Conservation (phyloP, 1,139 yeast genomes). For the Meyerozyma sp. region DNA sequence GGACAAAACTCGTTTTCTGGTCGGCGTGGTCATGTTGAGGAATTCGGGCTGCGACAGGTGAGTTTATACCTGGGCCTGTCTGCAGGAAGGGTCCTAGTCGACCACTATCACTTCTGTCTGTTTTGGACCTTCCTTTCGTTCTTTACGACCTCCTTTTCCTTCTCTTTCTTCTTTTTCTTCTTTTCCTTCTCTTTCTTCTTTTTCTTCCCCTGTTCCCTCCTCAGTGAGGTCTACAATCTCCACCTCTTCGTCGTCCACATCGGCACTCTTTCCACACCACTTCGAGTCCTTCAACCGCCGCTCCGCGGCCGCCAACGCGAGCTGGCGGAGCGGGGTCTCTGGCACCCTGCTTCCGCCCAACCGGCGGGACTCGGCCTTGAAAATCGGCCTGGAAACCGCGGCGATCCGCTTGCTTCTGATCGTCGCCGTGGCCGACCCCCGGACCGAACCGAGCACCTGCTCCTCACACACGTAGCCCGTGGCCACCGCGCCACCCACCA, state of each 20-base stretch:
- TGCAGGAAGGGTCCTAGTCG: neutral
- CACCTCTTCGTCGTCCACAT: neutral
- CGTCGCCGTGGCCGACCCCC: conserved; percentile 13
- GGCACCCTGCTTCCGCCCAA: conserved; percentile 19
- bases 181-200: too few relatives aligned
- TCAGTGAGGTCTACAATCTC: neutral
- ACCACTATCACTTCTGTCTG: too few relatives aligned
- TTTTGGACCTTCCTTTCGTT: too few relatives aligned
- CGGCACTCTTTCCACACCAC: conserved; percentile 35
- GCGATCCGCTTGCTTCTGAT: conserved; percentile 35
- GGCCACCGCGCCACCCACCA: conserved; percentile 38
- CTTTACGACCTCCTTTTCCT: too few relatives aligned
- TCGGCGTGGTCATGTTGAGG: neutral
- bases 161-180: too few relatives aligned
- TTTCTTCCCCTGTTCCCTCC: neutral
- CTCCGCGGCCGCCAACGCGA: conserved; percentile 65
- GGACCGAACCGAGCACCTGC: conserved; percentile 41
- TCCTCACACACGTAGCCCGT: conserved; percentile 49
- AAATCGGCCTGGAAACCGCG: conserved; percentile 32
- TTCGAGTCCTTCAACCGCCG: conserved; percentile 53
- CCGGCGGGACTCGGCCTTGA: conserved; percentile 33
- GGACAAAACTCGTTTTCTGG: neutral
- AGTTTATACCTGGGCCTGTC: neutral
- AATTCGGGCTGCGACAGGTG: neutral
- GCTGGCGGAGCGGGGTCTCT: conserved; percentile 26